Base-by-base conservation (phyloP, 768 basidiomycete species). In the Tephrocybe sp. region DNA sequence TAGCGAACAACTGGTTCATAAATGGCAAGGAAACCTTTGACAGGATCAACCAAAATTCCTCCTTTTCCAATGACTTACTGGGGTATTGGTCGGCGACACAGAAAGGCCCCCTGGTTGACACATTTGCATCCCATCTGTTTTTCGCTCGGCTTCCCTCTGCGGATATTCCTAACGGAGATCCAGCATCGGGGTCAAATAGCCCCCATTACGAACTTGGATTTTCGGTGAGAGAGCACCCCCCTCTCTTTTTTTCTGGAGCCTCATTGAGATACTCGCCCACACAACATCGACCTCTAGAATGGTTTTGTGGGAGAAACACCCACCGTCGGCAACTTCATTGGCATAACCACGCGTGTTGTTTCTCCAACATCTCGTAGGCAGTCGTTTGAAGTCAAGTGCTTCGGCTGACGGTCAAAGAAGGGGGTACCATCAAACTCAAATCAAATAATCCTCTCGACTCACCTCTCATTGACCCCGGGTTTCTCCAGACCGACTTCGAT, bases 171-270 rank as follows among this genome's bases (percentile, higher is more conserved):
- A 36, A 51, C 11, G 30, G 18, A 4, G 64, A 65, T 46, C 65
- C 65, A 4, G 55, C 65, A 5, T 52, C 64, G 0, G 65, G 65
- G 6, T 50, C 44, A 1, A 37, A 50, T 9, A 61, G 57, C n/a
- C 57, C 61, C 24, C 64, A 67, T 48, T 59, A 60, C 25, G 65
- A 67, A 42, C 52, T 62, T 1, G 41, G 47, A 0, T 47, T 60
- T 37, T 55, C 56, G 19, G 56, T 60, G 25, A 12, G 52, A 21
- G n/a, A n/a, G n/a, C n/a, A n/a, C n/a, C n/a, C 30, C 4, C 6
- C 4, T 19, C 21, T 9, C 7, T 27, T 9, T 21, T 42, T 5
- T 22, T n/a, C n/a, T n/a, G n/a, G n/a, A n/a, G n/a, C n/a, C n/a
- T n/a, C n/a, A n/a, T n/a, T n/a, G n/a, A n/a, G n/a, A n/a, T n/a